A percentile compares a stretch with the other conserved stretches of the same genome.
Conservation (phyloP, 2,329 filamentous ascomycete genomes). For the Talaromyces sp. region DNA sequence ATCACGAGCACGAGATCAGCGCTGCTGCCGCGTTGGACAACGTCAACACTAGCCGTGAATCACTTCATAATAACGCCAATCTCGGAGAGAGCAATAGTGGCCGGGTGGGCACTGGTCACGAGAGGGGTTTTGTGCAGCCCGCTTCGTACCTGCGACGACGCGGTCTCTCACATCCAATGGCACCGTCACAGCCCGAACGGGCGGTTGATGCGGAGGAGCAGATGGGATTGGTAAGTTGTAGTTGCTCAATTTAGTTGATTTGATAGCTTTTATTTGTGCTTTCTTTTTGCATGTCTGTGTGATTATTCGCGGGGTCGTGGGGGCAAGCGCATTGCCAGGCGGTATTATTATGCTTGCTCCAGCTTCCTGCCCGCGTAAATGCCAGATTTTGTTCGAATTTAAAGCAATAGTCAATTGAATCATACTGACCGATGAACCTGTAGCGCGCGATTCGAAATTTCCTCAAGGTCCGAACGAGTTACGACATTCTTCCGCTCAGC, state of each 20-base stretch:
- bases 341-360: neutral
- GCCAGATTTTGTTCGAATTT: neutral
- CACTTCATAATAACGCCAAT: neutral
- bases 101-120: conserved; percentile 37
- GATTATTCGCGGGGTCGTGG: conserved; percentile 17
- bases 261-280: conserved; percentile 2
- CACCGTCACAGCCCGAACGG: conserved; percentile 43
- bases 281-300: neutral
- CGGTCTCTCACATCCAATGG: conserved; percentile 42
- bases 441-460: conserved; percentile 92
- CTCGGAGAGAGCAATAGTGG: conserved; percentile 16
- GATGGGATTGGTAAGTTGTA: conserved; percentile 47
- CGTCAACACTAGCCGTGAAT: conserved; percentile 5
- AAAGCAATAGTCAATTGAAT: neutral
- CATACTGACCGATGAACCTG: conserved; percentile 22
- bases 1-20: conserved; percentile 18
- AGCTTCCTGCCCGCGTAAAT: neutral
- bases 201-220: conserved; percentile 51
- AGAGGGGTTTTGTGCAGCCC: conserved; percentile 49
- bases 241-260: conserved; percentile 8
- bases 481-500: conserved; percentile 93
- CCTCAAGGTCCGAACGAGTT: conserved; percentile 91
- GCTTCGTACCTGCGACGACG: conserved; percentile 48
- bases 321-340: neutral
- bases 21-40: conserved; percentile 19